Percentiles rank a stretch among this genome's conserved stretches.
Conservation (phyloP, 1,284 basidiomycete genomes). For the Rhodofomes roseus region DNA sequence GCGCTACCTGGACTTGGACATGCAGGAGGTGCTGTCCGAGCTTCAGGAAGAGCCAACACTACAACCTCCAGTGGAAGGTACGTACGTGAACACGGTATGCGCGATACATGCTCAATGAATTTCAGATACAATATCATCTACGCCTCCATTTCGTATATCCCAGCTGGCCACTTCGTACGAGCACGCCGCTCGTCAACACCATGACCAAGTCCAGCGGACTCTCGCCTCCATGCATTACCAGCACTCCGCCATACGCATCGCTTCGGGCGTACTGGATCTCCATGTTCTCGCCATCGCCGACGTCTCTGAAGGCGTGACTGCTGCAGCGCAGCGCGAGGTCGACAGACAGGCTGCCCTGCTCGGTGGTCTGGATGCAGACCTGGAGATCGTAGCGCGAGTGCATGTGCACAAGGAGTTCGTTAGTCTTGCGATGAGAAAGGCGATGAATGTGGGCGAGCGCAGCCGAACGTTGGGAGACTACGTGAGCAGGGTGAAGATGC, state of each 20-base stretch:
- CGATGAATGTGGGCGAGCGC: constrained; percentile 64
- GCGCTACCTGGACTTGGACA: constrained; percentile 62
- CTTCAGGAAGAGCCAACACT: constrained; percentile 56
- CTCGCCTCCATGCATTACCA: constrained; percentile 55
- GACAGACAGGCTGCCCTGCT: constrained; percentile 59
- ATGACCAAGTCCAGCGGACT: constrained; percentile 50
- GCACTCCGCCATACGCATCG: constrained; percentile 64
- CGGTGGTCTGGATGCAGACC: constrained; percentile 58
- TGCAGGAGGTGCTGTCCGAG: constrained; percentile 56
- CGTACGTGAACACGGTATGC: background rate
- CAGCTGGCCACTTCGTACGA: constrained; percentile 63
- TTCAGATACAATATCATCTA: constrained; percentile 59
- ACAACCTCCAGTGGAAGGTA: constrained; percentile 68
- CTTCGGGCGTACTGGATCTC: constrained; percentile 62
- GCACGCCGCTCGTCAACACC: constrained; percentile 57
- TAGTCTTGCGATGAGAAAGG: constrained; percentile 56
- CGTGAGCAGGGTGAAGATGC: constrained; percentile 74
- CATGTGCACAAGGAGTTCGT: constrained; percentile 72
- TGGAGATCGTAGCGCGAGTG: constrained; percentile 63
- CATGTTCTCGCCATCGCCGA: constrained; percentile 67
- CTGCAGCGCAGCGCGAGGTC: constrained; percentile 54
- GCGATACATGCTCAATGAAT: background rate
- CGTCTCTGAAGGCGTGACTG: constrained; percentile 61
- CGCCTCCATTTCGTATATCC: constrained; percentile 65
- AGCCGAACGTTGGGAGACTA: constrained; percentile 76